Conservation (phyloP, 2,329 filamentous ascomycete species). For the Penicillium hesseltinei region DNA sequence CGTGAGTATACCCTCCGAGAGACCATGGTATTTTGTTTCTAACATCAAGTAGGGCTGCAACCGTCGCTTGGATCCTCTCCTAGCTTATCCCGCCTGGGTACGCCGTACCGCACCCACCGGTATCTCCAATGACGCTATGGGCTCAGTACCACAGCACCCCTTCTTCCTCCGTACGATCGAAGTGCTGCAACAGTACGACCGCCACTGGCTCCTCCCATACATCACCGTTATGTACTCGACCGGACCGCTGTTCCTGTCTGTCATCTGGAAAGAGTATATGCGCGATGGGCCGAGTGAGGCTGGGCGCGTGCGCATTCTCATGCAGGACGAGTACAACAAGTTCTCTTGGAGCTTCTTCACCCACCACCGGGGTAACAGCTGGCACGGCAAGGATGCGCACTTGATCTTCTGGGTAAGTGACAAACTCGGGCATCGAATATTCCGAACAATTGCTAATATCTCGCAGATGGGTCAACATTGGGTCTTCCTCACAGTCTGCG, state of each 20-base stretch:
- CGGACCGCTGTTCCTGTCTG: slow-evolving; percentile 71
- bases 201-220: slow-evolving; percentile 68
- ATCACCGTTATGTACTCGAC: slow-evolving; percentile 79
- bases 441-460: slow-evolving; percentile 1
- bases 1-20: slow-evolving; percentile 40
- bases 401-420: slow-evolving; percentile 61
- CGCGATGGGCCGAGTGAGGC: slow-evolving; percentile 42
- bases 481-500: slow-evolving; percentile 54
- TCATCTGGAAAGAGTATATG: slow-evolving; percentile 74
- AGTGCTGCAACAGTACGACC: slow-evolving; percentile 64
- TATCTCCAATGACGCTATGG: slow-evolving; percentile 80
- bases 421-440: not conserved
- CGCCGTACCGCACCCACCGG: slow-evolving; percentile 72
- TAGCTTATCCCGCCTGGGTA: slow-evolving; percentile 67
- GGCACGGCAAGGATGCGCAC: slow-evolving; percentile 63
- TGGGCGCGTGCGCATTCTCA: slow-evolving; percentile 64
- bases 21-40: slow-evolving; percentile 1
- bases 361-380: slow-evolving; percentile 63
- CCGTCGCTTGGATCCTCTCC: slow-evolving; percentile 64
- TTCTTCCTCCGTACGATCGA: slow-evolving; percentile 71
- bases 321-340: slow-evolving; percentile 68
- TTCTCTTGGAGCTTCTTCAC: slow-evolving; percentile 71
- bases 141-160: slow-evolving; percentile 67
- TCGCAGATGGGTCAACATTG: slow-evolving; percentile 55
- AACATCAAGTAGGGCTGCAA: slow-evolving; percentile 58